A percentile compares a stretch with the other conserved stretches of the same genome.
These are phyloP conservation scores for Phaffomyces opuntiae DNA, from an alignment of 805 yeast genomes.

Conservation along the genomic window DNA sequence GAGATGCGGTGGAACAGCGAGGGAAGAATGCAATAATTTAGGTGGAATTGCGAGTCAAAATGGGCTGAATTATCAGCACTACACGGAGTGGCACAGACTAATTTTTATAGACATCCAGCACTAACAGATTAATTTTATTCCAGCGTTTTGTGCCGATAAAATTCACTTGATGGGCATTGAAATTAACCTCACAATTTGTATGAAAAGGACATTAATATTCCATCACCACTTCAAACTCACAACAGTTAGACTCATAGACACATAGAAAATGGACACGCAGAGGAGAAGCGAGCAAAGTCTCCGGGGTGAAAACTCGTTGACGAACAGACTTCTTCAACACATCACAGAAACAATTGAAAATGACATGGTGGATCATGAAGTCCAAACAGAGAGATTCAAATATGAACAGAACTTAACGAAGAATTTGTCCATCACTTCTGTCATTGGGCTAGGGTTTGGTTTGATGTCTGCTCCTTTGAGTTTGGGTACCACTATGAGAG, in stretches of 20 bases:
- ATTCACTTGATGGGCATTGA: too few species aligned
- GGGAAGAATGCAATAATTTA: background rate
- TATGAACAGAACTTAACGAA: constrained; percentile 68
- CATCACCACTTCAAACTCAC: too few species aligned
- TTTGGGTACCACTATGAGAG: constrained; percentile 64
- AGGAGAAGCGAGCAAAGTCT: constrained; percentile 1
- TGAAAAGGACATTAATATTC: too few species aligned
- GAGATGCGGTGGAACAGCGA: background rate
- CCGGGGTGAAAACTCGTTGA: constrained; percentile 3
- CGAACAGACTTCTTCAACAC: constrained; percentile 13
- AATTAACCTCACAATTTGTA: too few species aligned
- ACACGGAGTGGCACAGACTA: too few species aligned
- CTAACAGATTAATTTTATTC: too few species aligned
- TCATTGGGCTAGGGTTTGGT: constrained; percentile 73
- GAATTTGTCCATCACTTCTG: constrained; percentile 59
- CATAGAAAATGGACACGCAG: background rate
- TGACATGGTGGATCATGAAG: constrained; percentile 25
- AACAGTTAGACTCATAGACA: background rate
- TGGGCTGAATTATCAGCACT: too few species aligned
- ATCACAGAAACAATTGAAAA: constrained; percentile 18
- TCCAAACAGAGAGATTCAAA: constrained; percentile 59
- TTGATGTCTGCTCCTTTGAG: constrained; percentile 81
- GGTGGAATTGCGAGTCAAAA: too few species aligned
- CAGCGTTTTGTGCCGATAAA: too few species aligned
- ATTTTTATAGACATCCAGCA: too few species aligned